These are phyloP conservation scores for Ajuga chamaepitys DNA, from an alignment of 257 asterid species.

Conservation along the genomic window DNA sequence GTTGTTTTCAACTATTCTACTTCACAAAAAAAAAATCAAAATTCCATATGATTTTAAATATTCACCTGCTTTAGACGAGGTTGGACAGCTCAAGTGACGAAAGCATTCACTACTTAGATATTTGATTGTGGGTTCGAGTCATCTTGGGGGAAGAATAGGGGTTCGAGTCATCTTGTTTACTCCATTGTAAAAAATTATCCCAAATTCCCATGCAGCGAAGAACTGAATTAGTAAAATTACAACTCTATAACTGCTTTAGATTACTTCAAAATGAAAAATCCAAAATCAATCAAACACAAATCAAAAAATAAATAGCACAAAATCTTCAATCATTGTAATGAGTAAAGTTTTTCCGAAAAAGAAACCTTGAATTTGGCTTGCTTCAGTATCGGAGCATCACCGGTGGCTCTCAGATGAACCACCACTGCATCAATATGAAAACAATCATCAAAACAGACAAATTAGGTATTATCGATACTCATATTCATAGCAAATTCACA, in stretches of 20 bases:
- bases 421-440: conserved; percentile 48
- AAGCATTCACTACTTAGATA: too few relatives aligned
- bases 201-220: not conserved
- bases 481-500: not conserved
- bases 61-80: too few relatives aligned
- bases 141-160: too few relatives aligned
- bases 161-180: not conserved
- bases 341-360: not conserved
- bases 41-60: too few relatives aligned
- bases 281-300: not conserved
- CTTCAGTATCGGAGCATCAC: conserved; percentile 93
- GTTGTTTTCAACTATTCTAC: too few relatives aligned
- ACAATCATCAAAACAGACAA: not conserved
- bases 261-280: not conserved
- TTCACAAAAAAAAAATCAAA: too few relatives aligned
- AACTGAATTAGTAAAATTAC: not conserved
- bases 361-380: conserved; percentile 91
- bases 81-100: too few relatives aligned
- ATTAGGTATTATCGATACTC: not conserved
- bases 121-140: too few relatives aligned
- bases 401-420: conserved; percentile 91
- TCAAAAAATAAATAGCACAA: not conserved
- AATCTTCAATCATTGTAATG: not conserved
- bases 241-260: not conserved
- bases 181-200: not conserved